Evolutionary conservation across 192 early-diverging fungal genomes (phyloP), one percentile per base, ranked within the genome.

Genomic region (Pilaira anomala): DNA sequence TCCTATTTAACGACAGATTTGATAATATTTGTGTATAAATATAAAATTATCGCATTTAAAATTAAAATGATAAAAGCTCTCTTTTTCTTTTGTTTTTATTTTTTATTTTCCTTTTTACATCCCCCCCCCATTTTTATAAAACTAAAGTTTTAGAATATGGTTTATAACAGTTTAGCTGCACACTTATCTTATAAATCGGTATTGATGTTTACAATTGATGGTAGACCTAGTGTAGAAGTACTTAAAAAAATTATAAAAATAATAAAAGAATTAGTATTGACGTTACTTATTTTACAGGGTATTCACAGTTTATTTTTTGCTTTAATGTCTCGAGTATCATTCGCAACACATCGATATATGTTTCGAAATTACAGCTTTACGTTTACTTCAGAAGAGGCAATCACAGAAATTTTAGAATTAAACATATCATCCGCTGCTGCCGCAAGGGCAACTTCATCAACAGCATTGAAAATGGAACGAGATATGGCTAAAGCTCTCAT

Each of bases 181-280:
- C 58, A 66, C 8, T 70, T 72, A 28, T 67, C 76, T 9, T 74
- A 66, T 26, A 77, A 66, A 12, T 52, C 67, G 39, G 77, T 68
- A 65, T 77, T 85, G 80, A 82, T 75, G 48, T 78, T 80, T 8
- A 85, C 80, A 9, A 74, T 74, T 25, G 78, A 77, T 16, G 83
- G 83, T 18, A 63, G 83, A 44, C 78, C 83, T 41, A 82, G 79
- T 71, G 72, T 73, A 8, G 82, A 80, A 77, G 83, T 80, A 72
- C 60, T 40, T 52, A 48, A 30, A 25, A 36, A 36, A 36, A 36
- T 36, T 48, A 24, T 26, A n/a, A n/a, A n/a, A n/a, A n/a, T n/a
- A n/a, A 22, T 7, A 24, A 48, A 36, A 44, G 4, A 40, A 8
- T 40, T 48, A 13, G 18, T 11, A 53, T 21, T 13, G 3, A 14